These are phyloP conservation scores for Gamarada debralockiae DNA, from an alignment of 495 filamentous ascomycete species.

Conservation along the genomic window DNA sequence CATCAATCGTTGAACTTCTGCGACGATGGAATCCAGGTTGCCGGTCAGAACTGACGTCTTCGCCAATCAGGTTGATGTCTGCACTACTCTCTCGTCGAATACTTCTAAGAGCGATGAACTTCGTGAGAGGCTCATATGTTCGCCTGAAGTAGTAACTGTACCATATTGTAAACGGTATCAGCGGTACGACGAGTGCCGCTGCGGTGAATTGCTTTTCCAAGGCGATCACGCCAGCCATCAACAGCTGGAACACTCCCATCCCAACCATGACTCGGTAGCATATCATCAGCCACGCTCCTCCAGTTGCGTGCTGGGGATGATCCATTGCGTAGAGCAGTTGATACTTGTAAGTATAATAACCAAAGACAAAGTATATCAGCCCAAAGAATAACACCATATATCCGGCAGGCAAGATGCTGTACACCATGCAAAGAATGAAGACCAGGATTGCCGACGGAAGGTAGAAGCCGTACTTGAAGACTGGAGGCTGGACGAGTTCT, in stretches of 20 bases:
- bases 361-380: conserved; percentile 81
- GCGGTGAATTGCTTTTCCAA: conserved; percentile 65
- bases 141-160: conserved; percentile 70
- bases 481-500: conserved; percentile 73
- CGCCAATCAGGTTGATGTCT: conserved; percentile 34
- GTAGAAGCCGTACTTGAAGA: conserved; percentile 95
- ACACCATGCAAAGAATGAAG: conserved; percentile 91
- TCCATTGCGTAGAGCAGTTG: conserved; percentile 98
- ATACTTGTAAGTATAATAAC: conserved; percentile 96
- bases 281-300: conserved; percentile 91
- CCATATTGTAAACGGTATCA: conserved; percentile 77
- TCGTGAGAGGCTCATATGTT: conserved; percentile 80
- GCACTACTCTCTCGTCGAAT: conserved; percentile 56
- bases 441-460: conserved; percentile 89
- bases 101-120: conserved; percentile 86
- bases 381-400: conserved; percentile 81
- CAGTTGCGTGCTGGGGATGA: conserved; percentile 91
- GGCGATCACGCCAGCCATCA: conserved; percentile 84
- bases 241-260: conserved; percentile 79
- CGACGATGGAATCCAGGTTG: conserved; percentile 30
- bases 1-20: conserved; percentile 56
- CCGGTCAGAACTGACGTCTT: conserved; percentile 32
- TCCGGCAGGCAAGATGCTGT: conserved; percentile 81
- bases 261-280: conserved; percentile 86
- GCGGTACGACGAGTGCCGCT: conserved; percentile 68